Evolutionary conservation across 2,329 filamentous ascomycete species (phyloP), one percentile per base, ranked within the genome.

Genomic region (Dothiorella sarmentorum): DNA sequence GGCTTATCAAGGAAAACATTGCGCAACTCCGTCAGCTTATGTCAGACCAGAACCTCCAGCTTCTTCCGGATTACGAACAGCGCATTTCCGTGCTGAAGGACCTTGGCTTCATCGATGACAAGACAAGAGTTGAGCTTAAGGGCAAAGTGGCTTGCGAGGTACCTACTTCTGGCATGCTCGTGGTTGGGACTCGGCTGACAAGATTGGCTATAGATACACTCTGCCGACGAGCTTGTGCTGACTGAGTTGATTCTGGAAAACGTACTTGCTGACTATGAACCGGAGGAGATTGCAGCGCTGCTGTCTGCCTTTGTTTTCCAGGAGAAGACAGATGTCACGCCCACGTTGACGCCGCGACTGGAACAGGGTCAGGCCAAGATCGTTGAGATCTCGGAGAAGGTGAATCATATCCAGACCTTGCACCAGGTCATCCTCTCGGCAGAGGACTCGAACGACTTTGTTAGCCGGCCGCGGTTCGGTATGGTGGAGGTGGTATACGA

Each of bases 401-500:
- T 97, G 57, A 97, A 97, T 71, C 83, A 87, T 35, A 87, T 93
- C 55, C 94, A 99, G 76, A 91, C 90, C 13, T 78, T 89, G 61
- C 87, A 96, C 68, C 94, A 99, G 75, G 93, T 99, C 27, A 93
- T 97, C 60, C 84, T 96, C 60, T 90, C 89, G 0, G 83, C 88
- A 1, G 93, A 97, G 58, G 93, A 97, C 70, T 88, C 87, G 60
- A 96, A 95, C 67, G 93, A 97, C 73, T 97, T 97, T 69, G 88
- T 90, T 33, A 91, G 86, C 61, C 83, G 87, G 57, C 91, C 92
- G 2, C 84, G 93, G 9, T 99, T 99, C 70, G 94, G 93, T 1
- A 82, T 99, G 58, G 91, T 96, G 71, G 94, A 99, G 74, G 94
- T 99, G 0, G 95, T 99, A 31, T 97, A 97, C 71, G 94, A 99